Base-by-base conservation (phyloP, 2,329 filamentous ascomycete genomes). In the Colletotrichum siamense region DNA sequence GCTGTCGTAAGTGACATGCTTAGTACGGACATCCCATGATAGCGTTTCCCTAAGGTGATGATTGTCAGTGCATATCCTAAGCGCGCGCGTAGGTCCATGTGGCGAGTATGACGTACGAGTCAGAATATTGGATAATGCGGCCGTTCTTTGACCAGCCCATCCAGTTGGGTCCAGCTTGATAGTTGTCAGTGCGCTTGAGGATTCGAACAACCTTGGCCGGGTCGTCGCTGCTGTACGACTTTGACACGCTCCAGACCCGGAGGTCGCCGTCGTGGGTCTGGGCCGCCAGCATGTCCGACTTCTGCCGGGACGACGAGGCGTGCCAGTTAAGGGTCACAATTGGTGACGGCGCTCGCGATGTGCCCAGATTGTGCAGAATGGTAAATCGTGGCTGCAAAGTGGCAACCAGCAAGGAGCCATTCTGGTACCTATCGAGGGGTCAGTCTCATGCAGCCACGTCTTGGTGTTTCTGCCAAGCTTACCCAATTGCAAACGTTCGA, bases 81-180 rank as follows among this genome's bases (percentile, higher is more conserved):
- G 86, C 87, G 88, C 88, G 87, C 88, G 87, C 85, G 82, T 88
- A 85, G 79, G 77, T 66, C 77, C 79, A 79, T 81, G 81, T 78
- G 77, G 76, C 77, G 63, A 76, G 69, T 77, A 76, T 78, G 69
- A 78, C 75, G 70, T 89, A 98, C 96, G 94, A 93, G 85, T 98
- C 95, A 7, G 95, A 94, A 85, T 93, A 96, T 85, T 99, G 97
- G 78, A 99, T 93, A 79, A 99, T 96, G 79, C 96, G 94, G 52
- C 97, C 97, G 87, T 98, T 99, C 86, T 98, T 99, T 0, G 97
- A 99, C 97, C 97, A 99, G 24, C 93, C 94, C 89, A 98, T 96
- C 97, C 97, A 99, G 83, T 98, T 98, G 49, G 95, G 94, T 2
- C 95, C 95, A 4, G 92, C 87, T 39, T 92, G 87, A 79, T 91